phyloP scores from a whole-genome alignment of 1,284 basidiomycete genomes.

The Moniliella sp. region DNA sequence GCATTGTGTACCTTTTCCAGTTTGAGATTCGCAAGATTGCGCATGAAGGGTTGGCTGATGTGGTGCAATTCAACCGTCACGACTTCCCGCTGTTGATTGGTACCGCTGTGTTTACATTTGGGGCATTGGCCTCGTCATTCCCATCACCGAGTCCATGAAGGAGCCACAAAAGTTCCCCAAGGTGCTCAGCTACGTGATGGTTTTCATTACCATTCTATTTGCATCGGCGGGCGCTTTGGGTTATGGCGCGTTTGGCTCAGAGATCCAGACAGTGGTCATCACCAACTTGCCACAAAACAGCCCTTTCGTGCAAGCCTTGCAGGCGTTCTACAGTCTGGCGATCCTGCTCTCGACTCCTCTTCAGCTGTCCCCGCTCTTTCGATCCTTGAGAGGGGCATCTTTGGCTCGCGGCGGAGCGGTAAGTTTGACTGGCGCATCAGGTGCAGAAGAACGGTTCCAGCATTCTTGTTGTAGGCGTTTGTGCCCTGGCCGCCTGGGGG shows the following conservation, averaged over 20 bases:
- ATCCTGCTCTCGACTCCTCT: slow-evolving; percentile 83
- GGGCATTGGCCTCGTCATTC: slow-evolving; percentile 85
- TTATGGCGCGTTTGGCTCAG: slow-evolving; percentile 67
- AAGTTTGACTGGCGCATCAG: slow-evolving; percentile 49
- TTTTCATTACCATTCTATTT: slow-evolving; percentile 55
- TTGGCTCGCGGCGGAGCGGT: slow-evolving; percentile 49
- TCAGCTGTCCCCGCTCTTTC: slow-evolving; percentile 72
- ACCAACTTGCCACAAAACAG: slow-evolving; percentile 70
- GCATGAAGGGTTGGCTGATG: slow-evolving; percentile 40
- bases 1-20: slow-evolving; percentile 38
- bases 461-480: slow-evolving; percentile 51
- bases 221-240: slow-evolving; percentile 69
- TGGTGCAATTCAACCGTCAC: slow-evolving; percentile 68
- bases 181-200: slow-evolving; percentile 74
- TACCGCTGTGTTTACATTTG: slow-evolving; percentile 97
- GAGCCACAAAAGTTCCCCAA: slow-evolving; percentile 74
- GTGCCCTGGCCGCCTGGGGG: slow-evolving; percentile 63
- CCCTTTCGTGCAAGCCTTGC: slow-evolving; percentile 67
- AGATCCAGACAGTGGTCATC: slow-evolving; percentile 78
- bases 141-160: slow-evolving; percentile 82
- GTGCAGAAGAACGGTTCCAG: slow-evolving; percentile 84
- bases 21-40: slow-evolving; percentile 22
- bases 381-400: slow-evolving; percentile 91
- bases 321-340: slow-evolving; percentile 42
- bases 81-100: slow-evolving; percentile 81